Conservation (phyloP, 768 basidiomycete genomes). For the Rhodosporidiobolus odoratus region DNA sequence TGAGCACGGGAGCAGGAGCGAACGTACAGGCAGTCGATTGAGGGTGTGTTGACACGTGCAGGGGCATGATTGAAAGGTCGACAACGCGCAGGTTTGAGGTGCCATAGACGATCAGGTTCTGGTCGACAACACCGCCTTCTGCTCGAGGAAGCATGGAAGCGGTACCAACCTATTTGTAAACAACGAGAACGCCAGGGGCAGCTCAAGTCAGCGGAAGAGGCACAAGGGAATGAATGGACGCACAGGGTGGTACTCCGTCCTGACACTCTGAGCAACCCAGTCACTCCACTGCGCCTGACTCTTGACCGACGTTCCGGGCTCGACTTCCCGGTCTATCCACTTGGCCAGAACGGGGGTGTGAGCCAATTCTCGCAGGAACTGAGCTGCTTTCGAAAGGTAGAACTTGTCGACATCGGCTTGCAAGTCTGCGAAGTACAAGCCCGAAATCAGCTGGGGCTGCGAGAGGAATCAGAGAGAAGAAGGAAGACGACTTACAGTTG, state of each 20-base stretch:
- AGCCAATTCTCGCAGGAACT: constrained; percentile 12
- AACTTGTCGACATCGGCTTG: constrained; percentile 12
- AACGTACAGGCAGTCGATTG: constrained; percentile 26
- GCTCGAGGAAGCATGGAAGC: constrained; percentile 57
- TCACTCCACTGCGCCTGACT: background rate
- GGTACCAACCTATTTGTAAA: constrained; percentile 45
- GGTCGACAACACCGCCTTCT: constrained; percentile 52
- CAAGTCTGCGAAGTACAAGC: background rate
- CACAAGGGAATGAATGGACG: too few relatives aligned
- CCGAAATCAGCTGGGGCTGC: background rate
- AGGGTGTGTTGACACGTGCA: constrained; percentile 17
- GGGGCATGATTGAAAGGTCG: constrained; percentile 51
- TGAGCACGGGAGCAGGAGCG: constrained; percentile 38
- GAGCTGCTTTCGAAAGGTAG: constrained; percentile 1
- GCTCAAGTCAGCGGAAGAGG: too few relatives aligned
- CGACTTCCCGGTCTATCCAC: constrained; percentile 15
- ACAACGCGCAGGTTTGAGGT: constrained; percentile 58
- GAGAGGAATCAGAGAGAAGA: background rate
- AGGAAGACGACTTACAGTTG: background rate
- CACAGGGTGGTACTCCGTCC: constrained; percentile 13
- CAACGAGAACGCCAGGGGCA: too few relatives aligned
- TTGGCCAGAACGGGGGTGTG: background rate
- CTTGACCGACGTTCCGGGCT: constrained; percentile 2
- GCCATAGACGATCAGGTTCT: constrained; percentile 58
- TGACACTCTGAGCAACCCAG: constrained; percentile 8